A percentile compares a stretch with the other conserved stretches of the same genome.
Evolutionary conservation across 2,329 filamentous ascomycete genomes (phyloP).

Genomic region (Pyrenophora teres): DNA sequence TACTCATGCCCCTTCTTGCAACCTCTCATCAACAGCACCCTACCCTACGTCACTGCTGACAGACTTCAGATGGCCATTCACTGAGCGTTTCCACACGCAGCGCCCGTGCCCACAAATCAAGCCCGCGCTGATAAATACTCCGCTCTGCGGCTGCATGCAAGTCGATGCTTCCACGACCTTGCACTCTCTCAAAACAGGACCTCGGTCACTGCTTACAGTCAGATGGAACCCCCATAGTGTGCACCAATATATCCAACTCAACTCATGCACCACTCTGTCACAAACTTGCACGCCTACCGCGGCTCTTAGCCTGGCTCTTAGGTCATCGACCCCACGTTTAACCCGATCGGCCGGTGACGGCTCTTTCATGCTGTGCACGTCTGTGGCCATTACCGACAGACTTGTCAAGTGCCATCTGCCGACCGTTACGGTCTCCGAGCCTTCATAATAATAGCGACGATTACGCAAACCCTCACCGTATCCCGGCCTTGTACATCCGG

Average conservation of each 20-base stretch:
- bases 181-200: background rate
- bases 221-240: background rate
- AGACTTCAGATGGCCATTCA: background rate
- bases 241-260: background rate
- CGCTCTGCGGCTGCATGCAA: background rate
- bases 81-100: background rate
- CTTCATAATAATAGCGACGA: too few relatives aligned
- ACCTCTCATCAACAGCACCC: background rate
- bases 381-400: too few relatives aligned
- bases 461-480: too few relatives aligned
- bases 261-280: too few relatives aligned
- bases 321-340: too few relatives aligned
- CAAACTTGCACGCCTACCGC: too few relatives aligned
- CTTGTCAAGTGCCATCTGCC: too few relatives aligned
- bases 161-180: background rate
- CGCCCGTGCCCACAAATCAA: background rate
- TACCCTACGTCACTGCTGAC: constrained; percentile 11
- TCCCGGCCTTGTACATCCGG: too few relatives aligned
- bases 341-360: too few relatives aligned
- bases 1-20: background rate
- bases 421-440: too few relatives aligned
- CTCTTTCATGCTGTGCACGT: too few relatives aligned
- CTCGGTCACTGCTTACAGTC: constrained; percentile 1
- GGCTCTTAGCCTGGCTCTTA: too few relatives aligned
- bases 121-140: constrained; percentile 3